Base-by-base conservation (phyloP, 345 rosid genomes). In the Dovyalis caffra region DNA sequence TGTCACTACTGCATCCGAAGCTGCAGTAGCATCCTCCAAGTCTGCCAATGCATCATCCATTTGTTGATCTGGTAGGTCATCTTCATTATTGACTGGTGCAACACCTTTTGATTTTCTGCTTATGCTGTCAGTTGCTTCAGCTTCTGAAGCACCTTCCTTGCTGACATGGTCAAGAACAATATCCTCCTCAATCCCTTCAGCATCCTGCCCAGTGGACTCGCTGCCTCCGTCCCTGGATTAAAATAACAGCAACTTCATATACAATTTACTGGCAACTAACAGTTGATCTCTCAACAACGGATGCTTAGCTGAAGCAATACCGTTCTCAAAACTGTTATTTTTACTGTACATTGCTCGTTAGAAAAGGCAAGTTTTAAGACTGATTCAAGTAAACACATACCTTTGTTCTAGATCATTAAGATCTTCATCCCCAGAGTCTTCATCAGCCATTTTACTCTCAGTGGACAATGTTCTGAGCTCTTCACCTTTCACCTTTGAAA, bases 41-140 rank as follows among this genome's bases (percentile, higher is more conserved):
- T 86, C 89, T 63, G 78, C 92, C 77, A 89, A 70, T 65, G 84
- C 85, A 71, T 84, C 87, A 16, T 83, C 90, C 3, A 71, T 64
- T 63, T 79, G 66, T 70, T 77, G 78, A 26, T 78, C 65, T 26
- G 72, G 51, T 34, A 64, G 21, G 68, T 74, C 87, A 62, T 72
- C 78, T 37, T 35, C 34, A 43, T 64, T 25, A 33, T 72, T 64
- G 23, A 72, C 33, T 11, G 80, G 70, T 72, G 83, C 79, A 68
- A 25, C 64, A 33, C 26, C 72, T 26, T 58, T 28, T 7, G 18
- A 66, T 43, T 74, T 78, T 57, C 65, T 68, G 25, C 63, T 64
- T 29, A 64, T 60, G 47, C 33, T 77, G 43, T 49, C 74, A 47
- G 31, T 69, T 74, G 56, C 64, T 76, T 82, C 76, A 33, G 79